Base-by-base conservation (phyloP, 2,329 filamentous ascomycete genomes). In the Pestalotiopsis sp. region DNA sequence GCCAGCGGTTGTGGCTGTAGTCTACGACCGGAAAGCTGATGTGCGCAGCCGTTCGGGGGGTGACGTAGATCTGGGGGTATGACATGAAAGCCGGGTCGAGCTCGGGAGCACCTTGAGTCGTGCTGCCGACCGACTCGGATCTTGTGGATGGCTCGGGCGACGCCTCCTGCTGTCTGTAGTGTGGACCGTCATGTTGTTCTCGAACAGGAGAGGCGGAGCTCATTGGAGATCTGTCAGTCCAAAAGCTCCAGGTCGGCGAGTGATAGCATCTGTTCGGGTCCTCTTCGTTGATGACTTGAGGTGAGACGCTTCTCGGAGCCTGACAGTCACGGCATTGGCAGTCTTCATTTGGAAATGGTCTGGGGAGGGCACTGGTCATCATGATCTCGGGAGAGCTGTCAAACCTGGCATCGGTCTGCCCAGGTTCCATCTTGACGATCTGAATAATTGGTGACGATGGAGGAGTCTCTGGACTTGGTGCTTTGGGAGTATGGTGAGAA, bases 21-120 rank as follows among this genome's bases (percentile, higher is more conserved):
- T 76, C 67, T n/a, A 77, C 74, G 3, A 77, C 71, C 2, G 75
- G 70, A 55, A 77, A 73, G 11, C 66, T 70, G 39, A 74, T 67
- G 60, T 76, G 73, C 10, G 59, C 52, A 2, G 58, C 40, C 1
- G 71, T 71, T 65, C 64, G 64, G 1, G 75, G 73, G 64, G 73
- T 73, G 7, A 76, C 68, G 66, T 74, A 74, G 60, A 74, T 35
- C 44, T 66, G 44, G 14, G 48, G 56, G 30, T 65, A 44, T 20
- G 63, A 13, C 39, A 26, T 61, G 20, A 60, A 39, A 26, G 22
- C 58, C 17, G 26, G 26, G 17, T 61, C n/a, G 30, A 39, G 58
- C 58, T 61, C 26, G 30, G 10, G 58, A 20, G 6, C 26, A 17
- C 17, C 13, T 6, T 14, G 24, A 39, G 5, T 1, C 13, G 30